phyloP scores from a whole-genome alignment of 352 stramenopile species.

The Globisporangium orthogonon region DNA sequence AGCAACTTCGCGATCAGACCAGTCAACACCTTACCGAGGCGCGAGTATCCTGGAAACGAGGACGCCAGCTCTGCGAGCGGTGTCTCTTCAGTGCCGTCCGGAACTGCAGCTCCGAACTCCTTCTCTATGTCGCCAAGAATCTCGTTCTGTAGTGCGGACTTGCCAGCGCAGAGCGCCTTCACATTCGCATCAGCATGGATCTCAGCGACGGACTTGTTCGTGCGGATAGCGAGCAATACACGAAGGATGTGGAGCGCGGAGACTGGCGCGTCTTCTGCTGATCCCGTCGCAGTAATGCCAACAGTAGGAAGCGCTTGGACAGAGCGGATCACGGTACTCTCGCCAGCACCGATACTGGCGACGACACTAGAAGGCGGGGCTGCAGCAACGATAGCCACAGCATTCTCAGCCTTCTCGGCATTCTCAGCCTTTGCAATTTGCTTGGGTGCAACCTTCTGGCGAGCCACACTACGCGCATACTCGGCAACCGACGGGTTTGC shows the following conservation, averaged over 20 bases:
- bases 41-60: conserved; percentile 66
- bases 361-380: background rate
- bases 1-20: conserved; percentile 69
- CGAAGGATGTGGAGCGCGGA: conserved; percentile 60
- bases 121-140: background rate
- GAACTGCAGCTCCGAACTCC: conserved; percentile 61
- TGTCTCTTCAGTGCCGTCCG: conserved; percentile 66
- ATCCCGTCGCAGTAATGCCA: background rate
- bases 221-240: conserved; percentile 60
- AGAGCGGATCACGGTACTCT: background rate
- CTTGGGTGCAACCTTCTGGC: background rate
- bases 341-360: background rate
- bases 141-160: background rate
- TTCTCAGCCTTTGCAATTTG: background rate
- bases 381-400: conserved; percentile 19
- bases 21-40: conserved; percentile 60
- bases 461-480: conserved; percentile 24
- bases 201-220: conserved; percentile 70
- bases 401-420: background rate
- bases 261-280: conserved; percentile 51
- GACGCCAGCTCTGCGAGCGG: conserved; percentile 63
- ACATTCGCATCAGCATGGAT: conserved; percentile 70
- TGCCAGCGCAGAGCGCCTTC: conserved; percentile 27
- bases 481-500: conserved; percentile 60
- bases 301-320: background rate